A percentile compares a stretch with the other conserved stretches of the same genome.
Evolutionary conservation across 169 alveolate species (phyloP).

Genomic region (Plasmodium knowlesi): DNA sequence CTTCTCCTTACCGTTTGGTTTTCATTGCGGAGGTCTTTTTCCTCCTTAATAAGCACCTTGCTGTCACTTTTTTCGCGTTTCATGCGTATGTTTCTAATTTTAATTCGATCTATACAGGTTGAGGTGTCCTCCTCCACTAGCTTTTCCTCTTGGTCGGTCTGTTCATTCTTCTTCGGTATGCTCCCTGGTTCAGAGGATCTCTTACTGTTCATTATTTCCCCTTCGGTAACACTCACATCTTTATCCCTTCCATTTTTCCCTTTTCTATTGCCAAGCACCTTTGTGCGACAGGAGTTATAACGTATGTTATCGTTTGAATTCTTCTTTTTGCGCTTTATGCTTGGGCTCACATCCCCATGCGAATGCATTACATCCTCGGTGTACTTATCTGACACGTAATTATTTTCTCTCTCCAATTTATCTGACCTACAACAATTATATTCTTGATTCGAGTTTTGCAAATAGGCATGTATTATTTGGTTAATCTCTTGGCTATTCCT

Average conservation of each 20-base stretch:
- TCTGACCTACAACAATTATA: constrained; percentile 1
- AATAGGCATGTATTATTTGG: constrained; percentile 20
- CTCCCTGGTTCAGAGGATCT: background rate
- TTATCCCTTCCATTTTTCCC: background rate
- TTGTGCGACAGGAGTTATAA: background rate
- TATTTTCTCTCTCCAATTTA: background rate
- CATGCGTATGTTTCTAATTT: constrained; percentile 1
- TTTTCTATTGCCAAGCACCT: background rate
- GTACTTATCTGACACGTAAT: background rate
- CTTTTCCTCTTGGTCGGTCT: background rate
- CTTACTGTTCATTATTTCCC: background rate
- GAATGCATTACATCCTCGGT: background rate
- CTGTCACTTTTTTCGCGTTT: background rate
- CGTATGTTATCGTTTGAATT: background rate
- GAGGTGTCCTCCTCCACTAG: background rate
- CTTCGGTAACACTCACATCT: background rate
- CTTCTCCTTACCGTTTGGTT: constrained; percentile 22
- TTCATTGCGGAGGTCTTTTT: background rate
- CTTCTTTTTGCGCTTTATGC: background rate
- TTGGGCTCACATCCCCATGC: background rate
- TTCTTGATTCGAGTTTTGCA: constrained; percentile 17
- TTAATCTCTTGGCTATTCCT: constrained; percentile 9
- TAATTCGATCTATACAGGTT: background rate
- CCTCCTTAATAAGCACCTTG: background rate
- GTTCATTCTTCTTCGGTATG: background rate